Evolutionary conservation across 768 basidiomycete species (phyloP).

Genomic region (Macrolepiota dolichaula): DNA sequence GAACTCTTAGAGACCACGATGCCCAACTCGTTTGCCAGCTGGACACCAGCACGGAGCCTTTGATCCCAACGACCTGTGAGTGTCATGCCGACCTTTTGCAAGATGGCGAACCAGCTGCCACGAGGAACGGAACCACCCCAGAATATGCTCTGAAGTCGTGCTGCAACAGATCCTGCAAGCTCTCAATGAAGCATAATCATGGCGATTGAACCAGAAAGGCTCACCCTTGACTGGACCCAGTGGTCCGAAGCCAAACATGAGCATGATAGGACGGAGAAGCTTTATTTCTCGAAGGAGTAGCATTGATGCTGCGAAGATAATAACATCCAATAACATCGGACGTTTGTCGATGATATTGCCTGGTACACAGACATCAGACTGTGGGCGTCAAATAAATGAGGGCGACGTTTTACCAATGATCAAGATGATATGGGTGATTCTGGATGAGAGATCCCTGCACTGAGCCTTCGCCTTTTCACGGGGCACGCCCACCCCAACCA

Average conservation of each 20-base stretch:
- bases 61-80: neutral
- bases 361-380: slow-evolving; percentile 7
- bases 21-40: neutral
- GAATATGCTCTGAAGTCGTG: slow-evolving; percentile 31
- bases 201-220: neutral
- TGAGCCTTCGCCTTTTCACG: slow-evolving; percentile 5
- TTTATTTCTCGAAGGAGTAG: slow-evolving; percentile 26
- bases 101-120: slow-evolving; percentile 30
- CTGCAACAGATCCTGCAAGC: slow-evolving; percentile 27
- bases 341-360: slow-evolving; percentile 36
- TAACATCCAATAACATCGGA: slow-evolving; percentile 21
- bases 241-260: slow-evolving; percentile 32
- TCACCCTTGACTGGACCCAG: slow-evolving; percentile 29
- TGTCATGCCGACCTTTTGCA: slow-evolving; percentile 28
- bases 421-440: neutral
- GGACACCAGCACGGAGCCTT: neutral
- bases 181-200: neutral
- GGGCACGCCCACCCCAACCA: slow-evolving; percentile 2
- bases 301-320: slow-evolving; percentile 20
- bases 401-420: slow-evolving; percentile 6
- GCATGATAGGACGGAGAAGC: slow-evolving; percentile 26
- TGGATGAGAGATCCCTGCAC: neutral
- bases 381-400: neutral
- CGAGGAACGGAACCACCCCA: slow-evolving; percentile 24
- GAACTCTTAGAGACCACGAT: neutral